Conservation (phyloP, 2,329 filamentous ascomycete species). For the Xylaria sp. region DNA sequence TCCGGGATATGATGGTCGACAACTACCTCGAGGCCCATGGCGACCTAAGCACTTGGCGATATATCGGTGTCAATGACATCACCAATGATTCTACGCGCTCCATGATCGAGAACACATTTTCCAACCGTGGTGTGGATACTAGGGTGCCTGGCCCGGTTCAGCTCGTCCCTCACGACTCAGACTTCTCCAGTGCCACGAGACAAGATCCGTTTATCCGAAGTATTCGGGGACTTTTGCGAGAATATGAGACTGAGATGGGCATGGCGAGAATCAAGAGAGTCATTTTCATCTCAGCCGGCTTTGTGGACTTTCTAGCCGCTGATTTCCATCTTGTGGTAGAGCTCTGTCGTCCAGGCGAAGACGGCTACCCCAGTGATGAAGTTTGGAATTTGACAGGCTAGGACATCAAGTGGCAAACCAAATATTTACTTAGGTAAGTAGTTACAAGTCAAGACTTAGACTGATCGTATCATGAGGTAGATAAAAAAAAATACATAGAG, state of each 20-base stretch:
- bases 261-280: constrained; percentile 31
- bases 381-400: neutral
- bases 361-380: constrained; percentile 15
- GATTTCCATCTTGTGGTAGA: constrained; percentile 23
- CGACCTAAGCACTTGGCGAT: constrained; percentile 25
- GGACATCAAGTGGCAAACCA: neutral
- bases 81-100: constrained; percentile 6
- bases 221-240: constrained; percentile 11
- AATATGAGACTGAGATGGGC: constrained; percentile 20
- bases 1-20: constrained; percentile 37
- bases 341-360: constrained; percentile 28
- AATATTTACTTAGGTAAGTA: neutral
- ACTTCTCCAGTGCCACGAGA: neutral
- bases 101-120: neutral
- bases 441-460: neutral
- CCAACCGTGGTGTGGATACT: neutral
- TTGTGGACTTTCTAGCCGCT: neutral
- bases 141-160: constrained; percentile 11
- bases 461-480: neutral
- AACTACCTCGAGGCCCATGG: constrained; percentile 33
- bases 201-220: constrained; percentile 32
- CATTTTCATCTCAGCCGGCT: constrained; percentile 30
- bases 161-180: neutral
- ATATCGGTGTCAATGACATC: constrained; percentile 15
- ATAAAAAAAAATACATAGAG: neutral